These are phyloP conservation scores for Blastocystis sp. DNA, from an alignment of 352 stramenopile species.

Conservation along the genomic window DNA sequence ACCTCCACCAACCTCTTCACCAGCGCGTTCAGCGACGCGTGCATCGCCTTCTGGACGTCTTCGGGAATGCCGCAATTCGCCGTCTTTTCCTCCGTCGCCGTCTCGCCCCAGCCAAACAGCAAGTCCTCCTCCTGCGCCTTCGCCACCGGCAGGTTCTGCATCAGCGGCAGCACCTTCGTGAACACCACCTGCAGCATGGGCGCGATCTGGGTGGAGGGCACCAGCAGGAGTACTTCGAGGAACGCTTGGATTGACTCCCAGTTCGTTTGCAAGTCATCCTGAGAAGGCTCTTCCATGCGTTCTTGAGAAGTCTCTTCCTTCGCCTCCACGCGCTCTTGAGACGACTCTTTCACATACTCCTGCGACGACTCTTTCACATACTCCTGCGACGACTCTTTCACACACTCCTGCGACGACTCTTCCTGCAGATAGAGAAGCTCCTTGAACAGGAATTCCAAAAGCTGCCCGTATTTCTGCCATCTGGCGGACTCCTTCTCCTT, in stretches of 20 bases:
- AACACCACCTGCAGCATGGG: neutral
- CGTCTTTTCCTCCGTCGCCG: neutral
- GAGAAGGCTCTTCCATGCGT: too few relatives aligned
- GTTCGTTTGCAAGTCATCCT: neutral
- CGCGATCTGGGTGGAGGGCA: neutral
- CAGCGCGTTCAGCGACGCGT: neutral
- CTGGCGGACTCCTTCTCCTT: neutral
- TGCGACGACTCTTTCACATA: too few relatives aligned
- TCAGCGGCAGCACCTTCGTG: neutral
- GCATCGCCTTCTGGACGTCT: slow-evolving; percentile 7
- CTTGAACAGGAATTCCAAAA: neutral
- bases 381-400: too few relatives aligned
- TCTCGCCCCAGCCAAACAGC: neutral
- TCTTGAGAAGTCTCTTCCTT: too few relatives aligned
- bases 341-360: too few relatives aligned
- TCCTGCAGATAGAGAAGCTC: neutral
- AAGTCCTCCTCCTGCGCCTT: neutral
- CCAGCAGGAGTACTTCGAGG: neutral
- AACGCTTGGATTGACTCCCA: neutral
- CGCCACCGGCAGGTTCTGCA: neutral
- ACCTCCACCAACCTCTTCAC: neutral
- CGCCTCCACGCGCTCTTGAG: too few relatives aligned
- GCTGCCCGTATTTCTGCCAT: neutral
- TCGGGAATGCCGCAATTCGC: neutral
- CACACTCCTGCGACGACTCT: too few relatives aligned